Percentiles rank a stretch among this genome's conserved stretches.
phyloP scores from a whole-genome alignment of 1,284 basidiomycete species.

The Ganoderma meredithae region DNA sequence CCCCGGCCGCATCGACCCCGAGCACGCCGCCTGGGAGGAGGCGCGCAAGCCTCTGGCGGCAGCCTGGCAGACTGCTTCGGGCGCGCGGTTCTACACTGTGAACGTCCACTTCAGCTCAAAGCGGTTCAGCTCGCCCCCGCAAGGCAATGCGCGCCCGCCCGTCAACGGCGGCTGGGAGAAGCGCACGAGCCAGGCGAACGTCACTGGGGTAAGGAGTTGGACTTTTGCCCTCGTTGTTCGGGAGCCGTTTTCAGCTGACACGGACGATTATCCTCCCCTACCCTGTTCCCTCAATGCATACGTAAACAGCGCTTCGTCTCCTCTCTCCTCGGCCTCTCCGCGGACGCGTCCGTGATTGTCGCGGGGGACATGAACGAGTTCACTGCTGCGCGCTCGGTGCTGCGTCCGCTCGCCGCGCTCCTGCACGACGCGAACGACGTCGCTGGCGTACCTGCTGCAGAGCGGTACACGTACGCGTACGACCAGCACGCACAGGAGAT shows the following conservation, averaged over 20 bases:
- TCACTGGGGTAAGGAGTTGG: constrained; percentile 48
- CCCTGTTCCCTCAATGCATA: not conserved
- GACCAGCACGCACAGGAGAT: constrained; percentile 66
- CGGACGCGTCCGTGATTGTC: constrained; percentile 58
- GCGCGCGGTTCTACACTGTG: constrained; percentile 61
- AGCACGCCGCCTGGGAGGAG: constrained; percentile 60
- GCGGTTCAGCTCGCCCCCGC: constrained; percentile 59
- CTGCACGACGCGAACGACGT: constrained; percentile 62
- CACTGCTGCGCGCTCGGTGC: constrained; percentile 59
- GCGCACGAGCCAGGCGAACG: constrained; percentile 58
- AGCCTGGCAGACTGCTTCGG: constrained; percentile 57
- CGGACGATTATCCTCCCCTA: not conserved
- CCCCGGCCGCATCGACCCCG: constrained; percentile 69
- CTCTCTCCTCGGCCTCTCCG: constrained; percentile 52
- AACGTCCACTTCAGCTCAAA: constrained; percentile 71
- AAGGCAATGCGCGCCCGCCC: constrained; percentile 66
- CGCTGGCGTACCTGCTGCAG: constrained; percentile 53
- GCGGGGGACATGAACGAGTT: constrained; percentile 75
- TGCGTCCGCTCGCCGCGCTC: constrained; percentile 50
- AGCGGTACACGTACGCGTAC: constrained; percentile 69
- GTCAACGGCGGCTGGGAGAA: constrained; percentile 60
- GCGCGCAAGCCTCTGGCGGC: constrained; percentile 71
- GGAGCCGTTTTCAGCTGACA: not conserved
- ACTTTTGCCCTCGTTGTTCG: constrained; percentile 28
- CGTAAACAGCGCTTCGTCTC: constrained; percentile 55